A percentile compares a stretch with the other conserved stretches of the same genome.
phyloP scores from a whole-genome alignment of 1,139 yeast species.

The Kodamaea sp. region DNA sequence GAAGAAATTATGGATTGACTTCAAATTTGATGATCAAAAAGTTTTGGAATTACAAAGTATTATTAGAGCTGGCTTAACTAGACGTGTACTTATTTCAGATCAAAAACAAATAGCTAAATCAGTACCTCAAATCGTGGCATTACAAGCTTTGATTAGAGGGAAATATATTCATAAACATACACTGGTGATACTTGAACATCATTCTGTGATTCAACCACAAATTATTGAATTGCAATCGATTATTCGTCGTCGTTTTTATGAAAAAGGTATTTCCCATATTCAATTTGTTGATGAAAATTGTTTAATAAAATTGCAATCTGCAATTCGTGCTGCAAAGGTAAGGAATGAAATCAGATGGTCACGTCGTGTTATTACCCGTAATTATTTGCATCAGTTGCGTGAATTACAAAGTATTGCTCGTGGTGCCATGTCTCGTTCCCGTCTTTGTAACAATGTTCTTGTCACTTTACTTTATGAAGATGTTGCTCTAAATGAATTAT shows the following conservation, averaged over 20 bases:
- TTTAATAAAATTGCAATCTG: conserved; percentile 30
- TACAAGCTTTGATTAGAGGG: conserved; percentile 33
- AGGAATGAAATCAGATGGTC: conserved; percentile 21
- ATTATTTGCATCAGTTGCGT: conserved; percentile 11
- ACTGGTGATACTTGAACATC: conserved; percentile 22
- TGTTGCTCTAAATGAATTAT: conserved; percentile 32
- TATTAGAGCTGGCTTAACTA: conserved; percentile 21
- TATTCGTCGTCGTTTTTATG: conserved; percentile 28
- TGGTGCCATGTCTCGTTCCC: conserved; percentile 49
- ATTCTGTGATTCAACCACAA: conserved; percentile 21
- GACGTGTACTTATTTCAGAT: no score
- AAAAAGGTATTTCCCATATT: conserved; percentile 11
- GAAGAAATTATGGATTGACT: conserved; percentile 8
- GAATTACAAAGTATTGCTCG: conserved; percentile 53
- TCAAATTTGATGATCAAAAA: conserved; percentile 9
- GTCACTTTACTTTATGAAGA: conserved; percentile 43
- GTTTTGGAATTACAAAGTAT: conserved; percentile 24
- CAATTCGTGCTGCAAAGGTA: conserved; percentile 28
- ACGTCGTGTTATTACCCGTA: conserved; percentile 16
- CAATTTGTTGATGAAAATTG: no score
- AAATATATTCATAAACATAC: conserved; percentile 21
- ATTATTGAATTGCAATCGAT: conserved; percentile 32
- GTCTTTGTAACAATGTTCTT: conserved; percentile 42
- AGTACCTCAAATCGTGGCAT: neutral
- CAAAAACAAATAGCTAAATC: no score